These are phyloP conservation scores for Zygosaccharomyces rouxii DNA, from an alignment of 805 yeast genomes.

Conservation along the genomic window DNA sequence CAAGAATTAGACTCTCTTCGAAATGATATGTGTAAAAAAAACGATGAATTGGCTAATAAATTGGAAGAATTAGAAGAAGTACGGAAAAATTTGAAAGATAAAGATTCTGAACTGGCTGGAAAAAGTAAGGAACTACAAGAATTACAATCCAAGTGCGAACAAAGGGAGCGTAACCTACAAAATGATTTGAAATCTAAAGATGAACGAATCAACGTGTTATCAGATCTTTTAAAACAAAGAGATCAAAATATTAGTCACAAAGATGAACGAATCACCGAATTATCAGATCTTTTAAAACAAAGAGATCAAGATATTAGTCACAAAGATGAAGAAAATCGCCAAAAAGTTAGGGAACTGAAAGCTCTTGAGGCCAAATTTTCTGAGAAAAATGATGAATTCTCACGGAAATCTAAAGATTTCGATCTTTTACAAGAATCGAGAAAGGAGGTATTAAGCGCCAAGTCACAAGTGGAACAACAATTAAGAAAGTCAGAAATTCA, in stretches of 20 bases:
- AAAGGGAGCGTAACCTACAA: constrained; percentile 1
- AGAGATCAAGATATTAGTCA: not conserved
- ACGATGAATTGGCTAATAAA: constrained; percentile 2
- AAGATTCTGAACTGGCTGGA: constrained; percentile 4
- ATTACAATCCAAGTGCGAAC: not conserved
- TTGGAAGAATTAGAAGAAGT: constrained; percentile 1
- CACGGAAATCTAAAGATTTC: not conserved
- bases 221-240: not conserved
- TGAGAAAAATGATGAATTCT: not conserved
- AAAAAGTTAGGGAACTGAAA: not conserved
- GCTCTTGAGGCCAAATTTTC: not conserved
- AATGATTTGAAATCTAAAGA: constrained; percentile 1
- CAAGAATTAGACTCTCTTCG: constrained; percentile 1
- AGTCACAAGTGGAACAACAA: not conserved
- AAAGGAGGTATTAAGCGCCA: not conserved
- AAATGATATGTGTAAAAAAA: constrained; percentile 2
- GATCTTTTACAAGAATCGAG: not conserved
- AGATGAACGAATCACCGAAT: constrained; percentile 1
- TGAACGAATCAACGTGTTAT: not conserved
- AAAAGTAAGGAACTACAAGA: not conserved
- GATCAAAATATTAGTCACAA: not conserved
- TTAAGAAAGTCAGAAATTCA: constrained; percentile 1
- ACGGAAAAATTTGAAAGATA: constrained; percentile 5
- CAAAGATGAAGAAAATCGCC: not conserved
- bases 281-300: not conserved